A percentile compares a stretch with the other conserved stretches of the same genome.
These are phyloP conservation scores for Rossbeevera mucosa DNA, from an alignment of 768 basidiomycete genomes.

Conservation along the genomic window DNA sequence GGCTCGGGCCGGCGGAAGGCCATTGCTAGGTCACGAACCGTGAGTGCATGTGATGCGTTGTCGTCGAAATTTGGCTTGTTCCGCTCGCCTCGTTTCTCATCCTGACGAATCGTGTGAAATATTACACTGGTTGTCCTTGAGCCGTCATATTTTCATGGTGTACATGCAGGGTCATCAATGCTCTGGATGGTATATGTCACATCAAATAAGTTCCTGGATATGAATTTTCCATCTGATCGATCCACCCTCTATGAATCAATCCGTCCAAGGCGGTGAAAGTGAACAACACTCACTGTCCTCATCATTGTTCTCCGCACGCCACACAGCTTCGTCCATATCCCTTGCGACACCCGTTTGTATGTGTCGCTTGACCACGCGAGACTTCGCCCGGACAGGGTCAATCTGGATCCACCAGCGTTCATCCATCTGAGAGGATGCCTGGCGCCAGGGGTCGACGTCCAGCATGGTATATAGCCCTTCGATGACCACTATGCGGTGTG, in stretches of 20 bases:
- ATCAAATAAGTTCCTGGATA: constrained; percentile 36
- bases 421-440: constrained; percentile 61
- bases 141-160: no score
- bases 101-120: no score
- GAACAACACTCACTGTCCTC: constrained; percentile 55
- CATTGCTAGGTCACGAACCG: no score
- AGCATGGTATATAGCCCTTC: constrained; percentile 90
- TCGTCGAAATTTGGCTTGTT: no score
- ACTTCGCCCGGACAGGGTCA: constrained; percentile 49
- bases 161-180: constrained; percentile 35
- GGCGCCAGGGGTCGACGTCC: constrained; percentile 65
- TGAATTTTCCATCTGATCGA: constrained; percentile 40
- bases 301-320: constrained; percentile 73
- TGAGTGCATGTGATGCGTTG: no score
- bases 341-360: constrained; percentile 72
- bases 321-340: constrained; percentile 56
- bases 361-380: constrained; percentile 66
- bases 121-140: no score
- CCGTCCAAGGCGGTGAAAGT: no score
- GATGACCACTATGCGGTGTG: constrained; percentile 76
- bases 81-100: no score
- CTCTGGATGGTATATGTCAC: constrained; percentile 41
- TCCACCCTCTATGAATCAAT: not conserved
- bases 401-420: constrained; percentile 74
- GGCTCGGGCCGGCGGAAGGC: no score